Conservation (phyloP, 164 flowering plant species). For the Warburgia ugandensis region DNA sequence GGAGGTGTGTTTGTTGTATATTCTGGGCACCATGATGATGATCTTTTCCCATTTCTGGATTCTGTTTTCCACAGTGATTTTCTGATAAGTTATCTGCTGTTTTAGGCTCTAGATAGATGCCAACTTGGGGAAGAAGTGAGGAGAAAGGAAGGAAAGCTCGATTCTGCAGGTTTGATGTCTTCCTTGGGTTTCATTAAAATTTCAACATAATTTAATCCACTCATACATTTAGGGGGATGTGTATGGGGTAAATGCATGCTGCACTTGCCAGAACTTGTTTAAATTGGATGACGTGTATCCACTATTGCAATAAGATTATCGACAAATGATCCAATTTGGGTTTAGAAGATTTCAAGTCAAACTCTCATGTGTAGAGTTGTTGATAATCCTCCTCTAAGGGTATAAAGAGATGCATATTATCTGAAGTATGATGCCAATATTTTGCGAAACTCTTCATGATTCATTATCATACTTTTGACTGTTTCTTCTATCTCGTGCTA, state of each 20-base stretch:
- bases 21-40: neutral
- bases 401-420: no score
- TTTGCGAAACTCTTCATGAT: no score
- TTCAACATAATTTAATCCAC: no score
- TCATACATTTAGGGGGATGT: neutral
- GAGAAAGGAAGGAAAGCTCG: constrained; percentile 30
- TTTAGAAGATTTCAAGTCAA: no score
- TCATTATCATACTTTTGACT: neutral
- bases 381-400: no score
- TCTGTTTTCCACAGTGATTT: neutral
- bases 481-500: neutral
- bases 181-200: constrained; percentile 2
- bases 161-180: constrained; percentile 22
- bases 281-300: neutral
- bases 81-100: constrained; percentile 1
- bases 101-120: constrained; percentile 38
- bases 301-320: neutral
- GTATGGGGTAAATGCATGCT: neutral
- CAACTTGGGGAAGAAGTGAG: constrained; percentile 39
- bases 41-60: neutral
- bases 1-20: constrained; percentile 24
- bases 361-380: no score
- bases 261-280: neutral
- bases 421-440: no score
- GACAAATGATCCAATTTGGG: neutral